These are phyloP conservation scores for Clarireedia sp. DNA, from an alignment of 2,329 filamentous ascomycete species.

Conservation along the genomic window DNA sequence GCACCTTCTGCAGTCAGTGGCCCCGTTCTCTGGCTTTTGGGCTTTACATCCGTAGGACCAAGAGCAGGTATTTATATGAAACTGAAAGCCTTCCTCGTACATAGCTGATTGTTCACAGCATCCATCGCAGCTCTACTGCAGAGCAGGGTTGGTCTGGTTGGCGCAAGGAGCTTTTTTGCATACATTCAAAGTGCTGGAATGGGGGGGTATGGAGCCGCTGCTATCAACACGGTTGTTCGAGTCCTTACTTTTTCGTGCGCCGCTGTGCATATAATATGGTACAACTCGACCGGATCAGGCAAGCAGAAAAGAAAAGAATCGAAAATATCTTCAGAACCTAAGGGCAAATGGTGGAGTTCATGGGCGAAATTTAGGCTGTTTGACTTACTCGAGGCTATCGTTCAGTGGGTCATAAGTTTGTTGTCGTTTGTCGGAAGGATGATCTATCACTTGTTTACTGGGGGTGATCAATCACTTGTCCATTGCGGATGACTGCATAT, in stretches of 20 bases:
- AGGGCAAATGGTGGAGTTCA: too few relatives aligned
- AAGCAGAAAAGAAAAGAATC: too few relatives aligned
- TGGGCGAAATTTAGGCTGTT: too few relatives aligned
- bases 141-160: not conserved
- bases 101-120: not conserved
- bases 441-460: too few relatives aligned
- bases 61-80: not conserved
- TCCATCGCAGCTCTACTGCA: not conserved
- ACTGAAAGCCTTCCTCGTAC: not conserved
- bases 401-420: too few relatives aligned
- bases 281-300: too few relatives aligned
- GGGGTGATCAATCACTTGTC: too few relatives aligned
- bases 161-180: not conserved
- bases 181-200: not conserved
- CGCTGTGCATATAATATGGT: too few relatives aligned
- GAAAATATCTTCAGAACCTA: too few relatives aligned
- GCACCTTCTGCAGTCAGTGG: not conserved
- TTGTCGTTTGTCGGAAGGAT: too few relatives aligned
- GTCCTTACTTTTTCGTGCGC: not conserved
- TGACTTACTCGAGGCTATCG: too few relatives aligned
- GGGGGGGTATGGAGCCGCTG: constrained; percentile 1
- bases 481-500: too few relatives aligned
- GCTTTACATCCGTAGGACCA: not conserved
- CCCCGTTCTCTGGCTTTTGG: not conserved
- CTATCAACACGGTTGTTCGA: not conserved